Evolutionary conservation across 345 rosid species (phyloP).

Genomic region (Aquilaria yunnanensis): DNA sequence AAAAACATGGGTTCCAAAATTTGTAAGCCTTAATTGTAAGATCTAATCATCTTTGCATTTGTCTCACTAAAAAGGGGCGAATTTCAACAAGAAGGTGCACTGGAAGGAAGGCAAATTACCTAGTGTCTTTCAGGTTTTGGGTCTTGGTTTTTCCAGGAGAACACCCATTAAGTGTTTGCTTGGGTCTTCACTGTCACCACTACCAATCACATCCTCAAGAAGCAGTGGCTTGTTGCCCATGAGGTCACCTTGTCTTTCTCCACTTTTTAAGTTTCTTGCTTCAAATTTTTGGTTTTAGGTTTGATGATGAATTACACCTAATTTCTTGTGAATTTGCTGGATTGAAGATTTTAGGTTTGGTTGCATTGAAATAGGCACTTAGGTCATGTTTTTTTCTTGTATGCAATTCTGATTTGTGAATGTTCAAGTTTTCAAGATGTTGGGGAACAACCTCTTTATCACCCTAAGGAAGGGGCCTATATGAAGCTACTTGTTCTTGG

Average conservation of each 20-base stretch:
- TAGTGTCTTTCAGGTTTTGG: constrained; percentile 35
- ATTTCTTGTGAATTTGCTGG: not conserved
- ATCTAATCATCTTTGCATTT: too few species aligned
- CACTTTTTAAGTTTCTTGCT: not conserved
- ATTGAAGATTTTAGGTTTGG: not conserved
- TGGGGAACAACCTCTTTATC: constrained; percentile 63
- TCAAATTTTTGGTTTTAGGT: not conserved
- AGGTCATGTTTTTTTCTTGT: constrained; percentile 2
- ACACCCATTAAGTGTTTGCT: constrained; percentile 62
- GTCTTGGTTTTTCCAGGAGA: constrained; percentile 25
- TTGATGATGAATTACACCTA: not conserved
- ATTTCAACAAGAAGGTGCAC: constrained; percentile 39
- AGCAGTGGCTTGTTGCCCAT: constrained; percentile 76
- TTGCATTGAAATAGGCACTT: not conserved
- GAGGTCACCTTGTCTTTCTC: constrained; percentile 34
- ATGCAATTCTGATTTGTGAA: not conserved
- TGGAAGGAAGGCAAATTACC: constrained; percentile 84
- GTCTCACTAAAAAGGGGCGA: not conserved
- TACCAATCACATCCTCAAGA: constrained; percentile 65
- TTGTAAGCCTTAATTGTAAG: too few species aligned
- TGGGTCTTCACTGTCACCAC: constrained; percentile 84
- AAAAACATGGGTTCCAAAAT: too few species aligned
- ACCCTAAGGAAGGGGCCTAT: constrained; percentile 75
- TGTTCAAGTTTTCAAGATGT: constrained; percentile 61
- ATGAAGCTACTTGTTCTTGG: constrained; percentile 82